Percentiles rank a stretch among this genome's conserved stretches.
These are phyloP conservation scores for Ogataea chonburiensis DNA, from an alignment of 805 yeast species.

Conservation along the genomic window DNA sequence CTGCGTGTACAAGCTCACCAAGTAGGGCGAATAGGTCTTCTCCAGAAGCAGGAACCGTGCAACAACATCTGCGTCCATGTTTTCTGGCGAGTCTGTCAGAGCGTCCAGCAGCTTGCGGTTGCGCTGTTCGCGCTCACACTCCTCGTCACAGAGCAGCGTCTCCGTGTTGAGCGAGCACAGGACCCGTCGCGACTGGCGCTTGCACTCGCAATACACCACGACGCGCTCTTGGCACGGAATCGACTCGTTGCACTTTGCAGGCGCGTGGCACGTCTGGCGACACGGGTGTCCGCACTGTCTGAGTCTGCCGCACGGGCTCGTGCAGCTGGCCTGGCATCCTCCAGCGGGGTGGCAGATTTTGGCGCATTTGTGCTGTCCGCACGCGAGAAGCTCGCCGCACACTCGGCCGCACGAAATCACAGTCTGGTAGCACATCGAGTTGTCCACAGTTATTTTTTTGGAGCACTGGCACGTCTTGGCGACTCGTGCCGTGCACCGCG, in stretches of 20 bases:
- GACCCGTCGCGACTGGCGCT: slow-evolving; percentile 45
- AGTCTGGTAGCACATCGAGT: slow-evolving; percentile 67
- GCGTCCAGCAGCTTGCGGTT: slow-evolving; percentile 64
- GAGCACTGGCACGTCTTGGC: slow-evolving; percentile 33
- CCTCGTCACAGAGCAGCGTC: slow-evolving; percentile 64
- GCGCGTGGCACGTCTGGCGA: slow-evolving; percentile 61
- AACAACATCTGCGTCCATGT: slow-evolving; percentile 19
- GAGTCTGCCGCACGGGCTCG: slow-evolving; percentile 52
- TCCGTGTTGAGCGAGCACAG: slow-evolving; percentile 47
- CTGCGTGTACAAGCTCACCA: slow-evolving; percentile 45
- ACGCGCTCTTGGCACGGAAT: slow-evolving; percentile 53
- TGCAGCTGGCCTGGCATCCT: slow-evolving; percentile 61
- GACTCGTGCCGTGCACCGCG: slow-evolving; percentile 61
- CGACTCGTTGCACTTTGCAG: slow-evolving; percentile 49
- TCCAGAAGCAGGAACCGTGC: slow-evolving; percentile 28
- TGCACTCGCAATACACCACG: slow-evolving; percentile 61
- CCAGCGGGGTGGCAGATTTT: slow-evolving; percentile 56
- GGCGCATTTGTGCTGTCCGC: slow-evolving; percentile 53
- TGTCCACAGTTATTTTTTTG: slow-evolving; percentile 42
- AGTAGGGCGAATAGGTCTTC: slow-evolving; percentile 44
- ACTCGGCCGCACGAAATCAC: slow-evolving; percentile 65
- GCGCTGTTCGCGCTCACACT: slow-evolving; percentile 61
- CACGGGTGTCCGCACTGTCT: slow-evolving; percentile 73
- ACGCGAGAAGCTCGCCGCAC: slow-evolving; percentile 51
- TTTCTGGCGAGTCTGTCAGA: slow-evolving; percentile 33